Evolutionary conservation across 768 basidiomycete genomes (phyloP), one percentile per base, ranked within the genome.

Genomic region (Cystobasidiopsis lactophilus): DNA sequence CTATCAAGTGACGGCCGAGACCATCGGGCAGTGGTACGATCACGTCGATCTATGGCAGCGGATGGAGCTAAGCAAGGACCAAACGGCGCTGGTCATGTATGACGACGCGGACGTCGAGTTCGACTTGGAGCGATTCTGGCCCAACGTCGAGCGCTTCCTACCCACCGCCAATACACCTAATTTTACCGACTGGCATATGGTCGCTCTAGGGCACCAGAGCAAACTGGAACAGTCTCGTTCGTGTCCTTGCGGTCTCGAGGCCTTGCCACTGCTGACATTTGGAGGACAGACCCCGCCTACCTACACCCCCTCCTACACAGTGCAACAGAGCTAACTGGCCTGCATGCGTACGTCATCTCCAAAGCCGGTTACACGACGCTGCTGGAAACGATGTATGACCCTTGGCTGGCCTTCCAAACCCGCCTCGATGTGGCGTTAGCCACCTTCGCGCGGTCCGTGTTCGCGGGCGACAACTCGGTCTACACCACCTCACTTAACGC

Each of bases 91-190:
- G 16, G 51, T 63, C 33, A 45, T 62, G 49, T 58, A 60, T 46
- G 62, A 63, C 49, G 62, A 61, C 26, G 56, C 60, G n/a, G 62
- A 63, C 31, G 50, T 59, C 23, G 62, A 63, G 40, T 63, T 60
- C 60, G 62, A 63, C 30, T 35, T 61, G 5, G 60, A 61, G 40
- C 9, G 60, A 14, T n/a, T 62, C 43, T 63, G 62, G 62, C 55
- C 55, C 21, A 30, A 59, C 26, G 58, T 63, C 19, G 54, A 55
- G 52, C 33, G 56, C 14, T 14, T 46, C 2, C 27, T 63, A 21
- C 56, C 62, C 10, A 47, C 24, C 16, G 29, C 9, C 16, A 23
- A 27, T 9, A 47, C 45, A 4, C 16, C 23, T 11, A 47, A 31
- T n/a, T 30, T 47, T 27, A 38, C 51, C 2, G 58, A 58, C 30